These are phyloP conservation scores for Guadua angustifolia DNA, from an alignment of 176 grass and related monocot species.

Conservation along the genomic window DNA sequence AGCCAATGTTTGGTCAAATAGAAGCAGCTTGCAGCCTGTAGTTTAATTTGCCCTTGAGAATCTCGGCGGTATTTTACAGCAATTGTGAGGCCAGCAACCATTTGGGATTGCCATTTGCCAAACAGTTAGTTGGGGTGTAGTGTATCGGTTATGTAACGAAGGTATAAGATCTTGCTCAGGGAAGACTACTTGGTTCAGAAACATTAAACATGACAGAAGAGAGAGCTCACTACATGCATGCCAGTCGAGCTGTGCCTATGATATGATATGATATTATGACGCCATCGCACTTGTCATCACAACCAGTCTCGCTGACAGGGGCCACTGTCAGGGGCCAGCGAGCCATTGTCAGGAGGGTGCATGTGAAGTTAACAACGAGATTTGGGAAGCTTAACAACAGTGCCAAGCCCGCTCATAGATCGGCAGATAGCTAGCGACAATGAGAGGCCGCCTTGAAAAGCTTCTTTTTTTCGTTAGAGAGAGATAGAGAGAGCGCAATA, in stretches of 20 bases:
- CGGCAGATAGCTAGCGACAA: slow-evolving; percentile 40
- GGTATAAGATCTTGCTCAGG: too few relatives aligned
- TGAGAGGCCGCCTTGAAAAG: background rate
- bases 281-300: background rate
- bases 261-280: too few relatives aligned
- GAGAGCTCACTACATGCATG: background rate
- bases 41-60: background rate
- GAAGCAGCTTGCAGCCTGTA: background rate
- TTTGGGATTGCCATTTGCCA: too few relatives aligned
- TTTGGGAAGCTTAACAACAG: background rate
- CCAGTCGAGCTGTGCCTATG: too few relatives aligned
- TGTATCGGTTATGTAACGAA: too few relatives aligned
- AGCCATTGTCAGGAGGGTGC: background rate
- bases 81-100: background rate
- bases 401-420: background rate
- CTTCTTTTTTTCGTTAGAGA: background rate
- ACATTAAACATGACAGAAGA: background rate
- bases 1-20: background rate
- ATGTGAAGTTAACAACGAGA: background rate
- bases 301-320: background rate
- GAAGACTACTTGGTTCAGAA: background rate
- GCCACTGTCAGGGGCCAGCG: background rate
- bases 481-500: background rate
- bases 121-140: too few relatives aligned
- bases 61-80: background rate